Evolutionary conservation across 768 basidiomycete species (phyloP), one percentile per base, ranked within the genome.

Genomic region (Mycena chlorophos): DNA sequence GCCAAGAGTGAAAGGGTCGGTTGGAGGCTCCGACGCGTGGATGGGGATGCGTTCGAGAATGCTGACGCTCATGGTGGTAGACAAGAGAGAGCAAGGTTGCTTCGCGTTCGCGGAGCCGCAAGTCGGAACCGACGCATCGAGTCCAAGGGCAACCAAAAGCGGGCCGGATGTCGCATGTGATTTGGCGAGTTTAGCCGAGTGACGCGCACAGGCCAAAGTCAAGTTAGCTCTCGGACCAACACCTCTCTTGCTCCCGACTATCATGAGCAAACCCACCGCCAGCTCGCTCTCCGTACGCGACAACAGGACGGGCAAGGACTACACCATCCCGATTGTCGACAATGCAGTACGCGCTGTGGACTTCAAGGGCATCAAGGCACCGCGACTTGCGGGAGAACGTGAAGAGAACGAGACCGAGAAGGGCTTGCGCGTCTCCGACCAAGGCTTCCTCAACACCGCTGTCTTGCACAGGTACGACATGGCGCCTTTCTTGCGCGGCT

Each of bases 331-430:
- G 89, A 93, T 96, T 61, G 74, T 73, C 26, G 83, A 94, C 70
- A 95, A 94, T 69, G 83, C 87, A 30, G 79, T 96, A 25, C 73
- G 83, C 22, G 92, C 92, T 0, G 87, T 88, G 1, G 85, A 85
- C 16, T 94, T 95, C 81, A 93, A 92, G 75, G 71, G 70, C 29
- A 84, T 94, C 63, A 78, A 78, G 30, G 87, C 91, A 0, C 74
- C 83, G 1, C 63, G 71, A 29, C 78, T 77, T 31, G 69, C 77
- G 26, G 81, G 80, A 1, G 89, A 91, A 68, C 77, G 87, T 28
- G 81, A 83, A 56, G 91, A 94, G 78, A 87, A 92, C 69, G 89
- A 92, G 73, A 87, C 89, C 0, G 81, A 87, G 70, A 89, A 86
- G 56, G 92, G 92, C 0, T 73, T 94, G 20, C 83, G 91, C 28